These are phyloP conservation scores for Clarkia xantiana DNA, from an alignment of 345 rosid species.

Conservation along the genomic window DNA sequence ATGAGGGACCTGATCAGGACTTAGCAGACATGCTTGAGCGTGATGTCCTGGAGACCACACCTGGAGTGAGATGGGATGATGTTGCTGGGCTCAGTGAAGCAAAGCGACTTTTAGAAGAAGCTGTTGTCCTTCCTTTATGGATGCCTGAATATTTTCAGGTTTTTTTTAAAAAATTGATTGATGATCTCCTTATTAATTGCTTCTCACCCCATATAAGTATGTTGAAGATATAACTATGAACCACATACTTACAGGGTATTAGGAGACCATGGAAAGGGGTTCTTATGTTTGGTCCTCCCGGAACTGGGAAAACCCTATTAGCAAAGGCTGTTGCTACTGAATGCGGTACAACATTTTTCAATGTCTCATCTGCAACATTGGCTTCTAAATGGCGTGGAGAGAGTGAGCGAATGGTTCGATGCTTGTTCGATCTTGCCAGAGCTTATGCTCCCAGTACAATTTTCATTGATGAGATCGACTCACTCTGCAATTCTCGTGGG, in stretches of 20 bases:
- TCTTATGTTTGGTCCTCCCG: slow-evolving; percentile 99
- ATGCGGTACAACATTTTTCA: slow-evolving; percentile 93
- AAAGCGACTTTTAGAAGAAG: slow-evolving; percentile 95
- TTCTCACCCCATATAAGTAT: too few relatives aligned
- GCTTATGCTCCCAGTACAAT: slow-evolving; percentile 97
- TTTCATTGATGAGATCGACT: slow-evolving; percentile 93
- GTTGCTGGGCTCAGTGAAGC: slow-evolving; percentile 99
- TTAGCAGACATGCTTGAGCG: slow-evolving; percentile 98
- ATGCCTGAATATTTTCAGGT: slow-evolving; percentile 99
- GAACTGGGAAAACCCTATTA: slow-evolving; percentile 88
- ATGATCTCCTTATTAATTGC: too few relatives aligned
- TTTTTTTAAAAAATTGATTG: slow-evolving; percentile 4
- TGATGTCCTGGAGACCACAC: slow-evolving; percentile 94
- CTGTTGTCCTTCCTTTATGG: slow-evolving; percentile 99
- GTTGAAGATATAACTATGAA: too few relatives aligned
- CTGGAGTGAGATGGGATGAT: slow-evolving; percentile 99
- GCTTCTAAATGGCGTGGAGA: slow-evolving; percentile 99
- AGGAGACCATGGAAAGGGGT: slow-evolving; percentile 99
- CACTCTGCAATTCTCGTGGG: slow-evolving; percentile 96
- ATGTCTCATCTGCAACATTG: slow-evolving; percentile 90
- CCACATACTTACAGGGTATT: slow-evolving; percentile 47
- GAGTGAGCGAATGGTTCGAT: slow-evolving; percentile 96
- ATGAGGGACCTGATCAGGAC: slow-evolving; percentile 96
- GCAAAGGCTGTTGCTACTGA: slow-evolving; percentile 99
- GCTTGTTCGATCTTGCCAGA: slow-evolving; percentile 90